Evolutionary conservation across 371 early-diverging fungal species (phyloP), one percentile per base, ranked within the genome.

Genomic region (Parasitella parasitica): DNA sequence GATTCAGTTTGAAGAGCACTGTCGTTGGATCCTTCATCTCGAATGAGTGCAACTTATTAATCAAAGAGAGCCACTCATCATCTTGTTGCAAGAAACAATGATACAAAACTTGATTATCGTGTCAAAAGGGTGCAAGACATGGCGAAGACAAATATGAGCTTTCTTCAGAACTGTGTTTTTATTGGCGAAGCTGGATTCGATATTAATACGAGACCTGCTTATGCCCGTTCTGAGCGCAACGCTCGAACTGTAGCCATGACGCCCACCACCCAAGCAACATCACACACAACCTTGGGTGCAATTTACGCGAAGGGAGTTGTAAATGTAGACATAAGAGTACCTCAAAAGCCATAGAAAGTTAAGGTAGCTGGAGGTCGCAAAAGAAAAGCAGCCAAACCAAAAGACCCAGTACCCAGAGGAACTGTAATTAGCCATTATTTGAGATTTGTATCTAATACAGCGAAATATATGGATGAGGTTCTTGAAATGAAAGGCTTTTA

Each of bases 391-490:
- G 3, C 46, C n/a, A 22, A 46, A 11, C 22, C 24, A 46, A 46
- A 46, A 46, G 46, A 46, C 5, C 46, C 22, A 30, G 32, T 30
- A 8, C 32, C 16, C 16, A 49, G 28, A 24, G 63, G 66, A 26
- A 65, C 59, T n/a, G 57, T 63, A 13, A 70, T 64, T 28, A 61
- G 66, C 12, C 66, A 70, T 56, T 70, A 63, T 59, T 13, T 62
- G 12, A 55, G 58, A 38, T 58, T 58, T 26, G n/a, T 58, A 8
- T 22, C 12, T 8, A 18, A 49, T n/a, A 48, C 48, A 13, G 16
- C 49, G 37, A 36, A 34, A 28, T 48, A 48, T 11, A 48, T 57
- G 49, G 58, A 57, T 35, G 32, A 57, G 34, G 27, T 30, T 43
- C 34, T 16, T 13, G 34, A 43, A n/a, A 20, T 32, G 35, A 48